These are phyloP conservation scores for Pleurotus ostreatus DNA, from an alignment of 768 basidiomycete species.

Conservation along the genomic window DNA sequence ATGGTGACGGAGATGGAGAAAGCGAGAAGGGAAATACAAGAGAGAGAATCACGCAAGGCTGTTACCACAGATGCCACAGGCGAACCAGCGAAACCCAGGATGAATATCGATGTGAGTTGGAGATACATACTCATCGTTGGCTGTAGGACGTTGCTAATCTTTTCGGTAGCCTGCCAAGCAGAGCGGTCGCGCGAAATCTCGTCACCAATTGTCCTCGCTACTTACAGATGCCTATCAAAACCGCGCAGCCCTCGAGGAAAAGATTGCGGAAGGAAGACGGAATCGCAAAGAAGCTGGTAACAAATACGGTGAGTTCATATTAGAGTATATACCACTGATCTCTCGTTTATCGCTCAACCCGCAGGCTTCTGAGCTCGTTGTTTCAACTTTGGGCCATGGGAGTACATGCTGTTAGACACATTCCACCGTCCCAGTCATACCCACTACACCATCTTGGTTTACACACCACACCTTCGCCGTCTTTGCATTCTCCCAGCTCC, in stretches of 20 bases:
- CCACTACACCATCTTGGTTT: conserved; percentile 23
- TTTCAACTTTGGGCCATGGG: conserved; percentile 23
- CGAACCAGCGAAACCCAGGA: conserved; percentile 63
- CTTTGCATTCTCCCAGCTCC: conserved; percentile 23
- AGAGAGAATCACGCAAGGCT: conserved; percentile 73
- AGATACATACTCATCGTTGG: neutral
- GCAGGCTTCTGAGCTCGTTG: conserved; percentile 25
- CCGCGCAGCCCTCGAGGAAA: conserved; percentile 78
- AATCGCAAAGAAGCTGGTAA: conserved; percentile 90
- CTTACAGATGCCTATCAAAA: conserved; percentile 82
- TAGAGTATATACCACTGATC: no score
- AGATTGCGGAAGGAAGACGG: conserved; percentile 75
- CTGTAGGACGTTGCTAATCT: neutral
- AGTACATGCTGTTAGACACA: neutral
- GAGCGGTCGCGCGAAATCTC: conserved; percentile 62
- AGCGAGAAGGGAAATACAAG: conserved; percentile 70
- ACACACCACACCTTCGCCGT: conserved; percentile 36
- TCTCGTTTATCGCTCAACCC: conserved; percentile 15
- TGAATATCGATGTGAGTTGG: conserved; percentile 74
- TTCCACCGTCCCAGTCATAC: conserved; percentile 18
- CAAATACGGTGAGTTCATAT: conserved; percentile 64
- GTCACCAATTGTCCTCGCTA: conserved; percentile 78
- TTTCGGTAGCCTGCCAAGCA: conserved; percentile 60
- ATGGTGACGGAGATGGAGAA: conserved; percentile 74
- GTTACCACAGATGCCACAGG: conserved; percentile 58